A percentile compares a stretch with the other conserved stretches of the same genome.
Conservation (phyloP, 352 stramenopile genomes). For the Phytopythium delawarense region DNA sequence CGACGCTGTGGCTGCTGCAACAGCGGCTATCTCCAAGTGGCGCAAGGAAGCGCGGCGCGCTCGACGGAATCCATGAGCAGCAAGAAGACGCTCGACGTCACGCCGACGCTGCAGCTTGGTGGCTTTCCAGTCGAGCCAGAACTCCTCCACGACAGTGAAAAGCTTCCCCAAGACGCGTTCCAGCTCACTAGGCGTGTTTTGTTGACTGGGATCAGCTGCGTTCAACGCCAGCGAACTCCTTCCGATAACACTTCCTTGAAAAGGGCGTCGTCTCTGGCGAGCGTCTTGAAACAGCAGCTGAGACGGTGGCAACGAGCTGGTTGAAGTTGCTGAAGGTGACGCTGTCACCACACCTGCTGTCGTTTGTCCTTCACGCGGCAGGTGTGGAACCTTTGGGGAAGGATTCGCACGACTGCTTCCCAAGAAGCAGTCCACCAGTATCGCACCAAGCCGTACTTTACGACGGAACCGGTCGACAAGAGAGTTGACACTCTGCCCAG, state of each 20-base stretch:
- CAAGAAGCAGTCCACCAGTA: not conserved
- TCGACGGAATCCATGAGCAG: slow-evolving; percentile 8
- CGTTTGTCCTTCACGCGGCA: not conserved
- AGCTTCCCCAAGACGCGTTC: slow-evolving; percentile 5
- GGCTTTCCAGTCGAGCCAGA: slow-evolving; percentile 51
- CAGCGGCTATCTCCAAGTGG: slow-evolving; percentile 8
- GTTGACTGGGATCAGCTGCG: not conserved
- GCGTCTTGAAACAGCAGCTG: not conserved
- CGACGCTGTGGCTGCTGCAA: not conserved
- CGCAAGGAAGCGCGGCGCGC: slow-evolving; percentile 8
- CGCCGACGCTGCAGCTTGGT: slow-evolving; percentile 15
- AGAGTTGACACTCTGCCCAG: not conserved
- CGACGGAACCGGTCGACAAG: slow-evolving; percentile 2
- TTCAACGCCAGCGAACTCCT: not conserved
- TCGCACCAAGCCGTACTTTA: slow-evolving; percentile 2
- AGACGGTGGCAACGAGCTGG: not conserved
- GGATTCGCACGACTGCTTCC: not conserved
- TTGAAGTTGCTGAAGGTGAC: not conserved
- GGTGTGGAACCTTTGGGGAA: not conserved
- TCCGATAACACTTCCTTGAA: no score
- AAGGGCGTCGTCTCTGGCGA: not conserved
- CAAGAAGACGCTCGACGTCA: slow-evolving; percentile 17
- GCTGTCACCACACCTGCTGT: not conserved
- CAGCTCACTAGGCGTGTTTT: not conserved
- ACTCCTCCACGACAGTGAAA: slow-evolving; percentile 16